phyloP scores from a whole-genome alignment of 352 stramenopile genomes.

The Pythium sukuiense region DNA sequence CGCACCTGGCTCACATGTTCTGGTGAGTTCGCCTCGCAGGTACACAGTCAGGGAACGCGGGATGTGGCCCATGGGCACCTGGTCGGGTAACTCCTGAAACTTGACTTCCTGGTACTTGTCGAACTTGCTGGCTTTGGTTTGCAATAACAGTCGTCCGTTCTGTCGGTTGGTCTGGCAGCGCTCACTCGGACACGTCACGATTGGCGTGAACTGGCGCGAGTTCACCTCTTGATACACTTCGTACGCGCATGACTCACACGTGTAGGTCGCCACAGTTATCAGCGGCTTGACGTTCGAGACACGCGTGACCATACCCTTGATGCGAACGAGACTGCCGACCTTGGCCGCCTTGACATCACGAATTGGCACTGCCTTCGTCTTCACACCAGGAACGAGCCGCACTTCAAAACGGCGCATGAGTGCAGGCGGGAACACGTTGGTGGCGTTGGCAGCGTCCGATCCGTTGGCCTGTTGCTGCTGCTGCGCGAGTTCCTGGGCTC shows the following conservation, averaged over 20 bases:
- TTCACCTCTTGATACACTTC: slow-evolving; percentile 98
- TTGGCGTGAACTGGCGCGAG: slow-evolving; percentile 93
- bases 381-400: slow-evolving; percentile 76
- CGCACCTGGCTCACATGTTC: slow-evolving; percentile 94
- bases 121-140: slow-evolving; percentile 98
- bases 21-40: slow-evolving; percentile 90
- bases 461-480: slow-evolving; percentile 44
- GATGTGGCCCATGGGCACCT: slow-evolving; percentile 98
- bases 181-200: slow-evolving; percentile 89
- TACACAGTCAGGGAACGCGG: slow-evolving; percentile 93
- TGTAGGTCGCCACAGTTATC: slow-evolving; percentile 97
- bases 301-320: slow-evolving; percentile 98
- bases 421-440: slow-evolving; percentile 87
- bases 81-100: slow-evolving; percentile 92
- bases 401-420: slow-evolving; percentile 92
- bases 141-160: slow-evolving; percentile 87
- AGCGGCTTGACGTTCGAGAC: slow-evolving; percentile 98
- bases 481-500: slow-evolving; percentile 70
- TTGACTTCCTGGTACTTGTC: slow-evolving; percentile 99
- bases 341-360: slow-evolving; percentile 93
- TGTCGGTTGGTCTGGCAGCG: slow-evolving; percentile 84
- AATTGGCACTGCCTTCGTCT: slow-evolving; percentile 89
- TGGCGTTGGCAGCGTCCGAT: slow-evolving; percentile 32
- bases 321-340: slow-evolving; percentile 95
- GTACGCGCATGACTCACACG: slow-evolving; percentile 94